Percentiles rank a stretch among this genome's conserved stretches.
phyloP scores from a whole-genome alignment of 176 grass and related monocot species.

The Rhynchospora breviuscula region DNA sequence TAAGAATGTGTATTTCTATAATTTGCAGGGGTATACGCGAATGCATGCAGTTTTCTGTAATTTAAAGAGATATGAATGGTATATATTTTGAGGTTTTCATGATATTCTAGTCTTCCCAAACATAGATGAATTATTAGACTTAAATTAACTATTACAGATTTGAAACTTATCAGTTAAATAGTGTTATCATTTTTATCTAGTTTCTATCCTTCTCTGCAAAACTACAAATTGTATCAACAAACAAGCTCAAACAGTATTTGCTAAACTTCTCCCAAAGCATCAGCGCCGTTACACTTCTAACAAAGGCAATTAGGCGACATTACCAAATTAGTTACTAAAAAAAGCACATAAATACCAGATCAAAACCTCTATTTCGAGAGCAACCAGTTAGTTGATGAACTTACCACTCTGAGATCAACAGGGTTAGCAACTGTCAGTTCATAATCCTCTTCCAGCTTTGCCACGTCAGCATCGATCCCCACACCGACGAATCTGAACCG shows the following conservation, averaged over 20 bases:
- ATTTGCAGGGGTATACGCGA: background rate
- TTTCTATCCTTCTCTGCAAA: background rate
- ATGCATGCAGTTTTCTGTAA: background rate
- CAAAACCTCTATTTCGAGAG: background rate
- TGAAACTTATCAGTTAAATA: background rate
- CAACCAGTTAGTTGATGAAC: background rate
- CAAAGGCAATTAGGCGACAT: background rate
- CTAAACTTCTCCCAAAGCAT: background rate
- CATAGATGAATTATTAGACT: background rate
- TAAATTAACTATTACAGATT: background rate
- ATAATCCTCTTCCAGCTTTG: slow-evolving; percentile 27
- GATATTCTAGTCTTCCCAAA: background rate
- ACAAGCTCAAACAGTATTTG: background rate
- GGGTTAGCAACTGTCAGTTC: slow-evolving; percentile 4
- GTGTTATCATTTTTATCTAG: background rate
- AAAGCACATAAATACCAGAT: background rate
- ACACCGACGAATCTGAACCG: slow-evolving; percentile 44
- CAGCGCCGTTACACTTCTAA: background rate
- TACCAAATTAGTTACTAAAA: background rate
- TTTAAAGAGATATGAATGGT: background rate
- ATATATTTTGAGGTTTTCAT: too few species aligned
- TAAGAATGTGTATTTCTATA: background rate
- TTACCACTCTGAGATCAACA: slow-evolving; percentile 7
- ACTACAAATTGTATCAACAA: background rate
- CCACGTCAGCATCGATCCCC: slow-evolving; percentile 25